Conservation (phyloP, 2,329 filamentous ascomycete genomes). For the Metarhizium guizhouense region DNA sequence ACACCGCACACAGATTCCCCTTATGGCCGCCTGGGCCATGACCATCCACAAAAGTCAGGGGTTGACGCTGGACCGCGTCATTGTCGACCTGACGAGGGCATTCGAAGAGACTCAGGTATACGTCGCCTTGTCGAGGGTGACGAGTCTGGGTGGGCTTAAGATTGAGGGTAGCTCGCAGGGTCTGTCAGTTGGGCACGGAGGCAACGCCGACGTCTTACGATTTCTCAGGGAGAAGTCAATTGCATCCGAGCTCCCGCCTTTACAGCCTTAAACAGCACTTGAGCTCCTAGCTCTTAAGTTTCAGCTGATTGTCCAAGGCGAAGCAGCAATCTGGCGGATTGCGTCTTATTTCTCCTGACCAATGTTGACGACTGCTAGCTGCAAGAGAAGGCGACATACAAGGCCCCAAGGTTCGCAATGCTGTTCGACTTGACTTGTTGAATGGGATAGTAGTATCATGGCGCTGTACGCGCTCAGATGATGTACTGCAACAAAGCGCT, state of each 20-base stretch:
- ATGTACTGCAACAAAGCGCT: no score
- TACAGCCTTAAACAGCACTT: neutral
- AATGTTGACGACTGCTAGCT: neutral
- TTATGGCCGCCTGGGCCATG: constrained; percentile 52
- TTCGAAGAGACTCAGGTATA: constrained; percentile 54
- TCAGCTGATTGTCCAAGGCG: neutral
- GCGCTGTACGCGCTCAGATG: no score
- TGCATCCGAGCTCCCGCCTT: neutral
- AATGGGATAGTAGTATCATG: neutral
- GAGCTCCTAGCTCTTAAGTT: neutral
- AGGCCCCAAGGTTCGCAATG: neutral
- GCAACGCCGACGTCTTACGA: neutral
- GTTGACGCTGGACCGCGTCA: constrained; percentile 50
- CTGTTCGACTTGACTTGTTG: neutral
- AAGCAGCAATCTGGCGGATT: neutral
- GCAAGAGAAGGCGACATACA: neutral
- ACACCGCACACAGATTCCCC: constrained; percentile 51
- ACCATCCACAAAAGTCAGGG: constrained; percentile 56
- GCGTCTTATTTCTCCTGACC: neutral
- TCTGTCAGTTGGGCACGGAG: neutral
- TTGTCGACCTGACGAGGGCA: constrained; percentile 40
- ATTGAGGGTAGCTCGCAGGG: constrained; percentile 6
- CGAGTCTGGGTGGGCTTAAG: constrained; percentile 9
- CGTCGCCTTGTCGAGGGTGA: constrained; percentile 28
- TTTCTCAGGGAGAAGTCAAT: neutral